Evolutionary conservation across 2,329 filamentous ascomycete species (phyloP), one percentile per base, ranked within the genome.

Genomic region (Colletotrichum eleusines): DNA sequence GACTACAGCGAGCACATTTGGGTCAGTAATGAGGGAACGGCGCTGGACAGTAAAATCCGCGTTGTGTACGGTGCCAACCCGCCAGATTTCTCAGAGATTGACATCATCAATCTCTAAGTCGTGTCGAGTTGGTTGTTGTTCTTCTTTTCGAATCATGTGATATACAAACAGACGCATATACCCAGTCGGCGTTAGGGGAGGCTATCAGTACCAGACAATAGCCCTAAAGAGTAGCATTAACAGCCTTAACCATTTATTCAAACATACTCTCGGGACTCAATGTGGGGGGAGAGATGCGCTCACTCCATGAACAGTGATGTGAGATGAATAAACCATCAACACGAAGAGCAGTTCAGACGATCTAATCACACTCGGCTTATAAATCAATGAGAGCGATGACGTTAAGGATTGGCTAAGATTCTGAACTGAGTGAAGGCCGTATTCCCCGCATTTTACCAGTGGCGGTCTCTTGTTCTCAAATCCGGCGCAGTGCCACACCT

Each of bases 21-120:
- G 93, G 94, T 98, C 78, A 97, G 93, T 76, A 98, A 98, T 80
- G 92, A 97, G 79, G 94, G 94, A 69, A 94, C 95, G 26, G 93
- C 94, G 12, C 84, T 98, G 75, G 94, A 98, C 82, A 92, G 90
- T 66, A 94, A 94, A 80, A 89, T 90, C 38, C 89, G 92, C 23
- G 94, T 97, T 6, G 89, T 97, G 46, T 98, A 96, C 80, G 92
- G 92, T 73, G 90, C 89, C 73, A 93, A 94, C 72, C 95, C 95
- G 20, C 95, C 95, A 0, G 94, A 97, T 81, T 97, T 97, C 78
- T 94, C 92, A 0, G 93, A 97, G 80, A 85, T 95, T 35, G 94
- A 97, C 81, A 83, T 97, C 76, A 97, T 97, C 81, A 91, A 91
- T 78, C 81, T 97, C 72, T 97, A 76, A 69, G 23, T 38, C 20